Evolutionary conservation across 306 rosid genomes (phyloP).

Genomic region (peach (Prunus persica)): DNA sequence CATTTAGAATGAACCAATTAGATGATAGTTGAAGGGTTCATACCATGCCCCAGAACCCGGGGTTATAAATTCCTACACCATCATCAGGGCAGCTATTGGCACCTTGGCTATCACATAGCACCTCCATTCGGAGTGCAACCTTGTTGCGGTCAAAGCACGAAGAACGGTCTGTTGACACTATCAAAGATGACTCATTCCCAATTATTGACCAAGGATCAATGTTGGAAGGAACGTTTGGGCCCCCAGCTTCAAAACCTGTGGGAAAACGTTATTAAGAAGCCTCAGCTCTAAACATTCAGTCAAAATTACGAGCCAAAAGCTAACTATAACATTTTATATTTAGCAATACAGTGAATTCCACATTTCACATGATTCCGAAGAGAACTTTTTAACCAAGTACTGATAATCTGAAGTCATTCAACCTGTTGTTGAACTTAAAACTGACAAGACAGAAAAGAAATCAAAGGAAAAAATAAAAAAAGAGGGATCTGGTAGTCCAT

Average conservation of each 20-base stretch:
- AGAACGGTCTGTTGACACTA: conserved; percentile 70
- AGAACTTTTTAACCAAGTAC: neutral
- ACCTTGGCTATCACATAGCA: conserved; percentile 65
- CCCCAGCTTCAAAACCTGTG: conserved; percentile 94
- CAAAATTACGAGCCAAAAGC: neutral
- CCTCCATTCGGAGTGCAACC: conserved; percentile 77
- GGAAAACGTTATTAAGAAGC: conserved; percentile 10
- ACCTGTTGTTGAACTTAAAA: neutral
- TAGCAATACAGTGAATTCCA: neutral
- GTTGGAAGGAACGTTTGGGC: conserved; percentile 79
- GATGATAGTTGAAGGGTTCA: conserved; percentile 9
- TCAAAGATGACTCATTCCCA: conserved; percentile 54
- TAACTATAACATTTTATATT: neutral
- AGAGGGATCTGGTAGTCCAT: neutral
- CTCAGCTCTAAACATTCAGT: conserved; percentile 26
- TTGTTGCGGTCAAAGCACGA: conserved; percentile 78
- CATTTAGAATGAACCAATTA: neutral
- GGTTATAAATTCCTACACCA: conserved; percentile 83
- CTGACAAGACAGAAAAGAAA: neutral
- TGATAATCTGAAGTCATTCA: neutral
- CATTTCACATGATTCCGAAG: neutral
- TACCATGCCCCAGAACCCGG: conserved; percentile 95
- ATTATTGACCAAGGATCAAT: conserved; percentile 81
- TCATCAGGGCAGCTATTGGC: conserved; percentile 56
- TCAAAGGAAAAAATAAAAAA: neutral